A percentile compares a stretch with the other conserved stretches of the same genome.
Conservation (phyloP, 805 yeast genomes). For the Candida pseudoglaebosa region DNA sequence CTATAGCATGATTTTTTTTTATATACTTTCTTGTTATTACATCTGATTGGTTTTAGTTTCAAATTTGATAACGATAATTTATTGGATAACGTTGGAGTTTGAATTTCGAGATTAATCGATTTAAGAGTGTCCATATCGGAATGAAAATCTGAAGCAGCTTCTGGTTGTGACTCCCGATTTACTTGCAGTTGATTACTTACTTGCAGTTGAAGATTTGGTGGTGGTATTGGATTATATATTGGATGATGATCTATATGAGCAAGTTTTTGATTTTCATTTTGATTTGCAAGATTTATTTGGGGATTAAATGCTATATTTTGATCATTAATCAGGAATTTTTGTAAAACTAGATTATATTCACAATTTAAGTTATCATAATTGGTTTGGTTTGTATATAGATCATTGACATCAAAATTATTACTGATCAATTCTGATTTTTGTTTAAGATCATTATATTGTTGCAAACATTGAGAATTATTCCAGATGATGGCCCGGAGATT, state of each 20-base stretch:
- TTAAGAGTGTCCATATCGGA: neutral
- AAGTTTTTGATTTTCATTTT: neutral
- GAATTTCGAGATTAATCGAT: constrained; percentile 3
- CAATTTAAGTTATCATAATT: constrained; percentile 23
- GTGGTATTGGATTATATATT: too few relatives aligned
- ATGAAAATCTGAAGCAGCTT: neutral
- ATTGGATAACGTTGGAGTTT: constrained; percentile 4
- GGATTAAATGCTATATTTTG: neutral
- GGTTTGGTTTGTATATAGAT: constrained; percentile 25
- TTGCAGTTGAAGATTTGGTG: neutral
- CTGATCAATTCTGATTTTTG: constrained; percentile 33
- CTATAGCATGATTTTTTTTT: constrained; percentile 41
- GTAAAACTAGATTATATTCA: constrained; percentile 26
- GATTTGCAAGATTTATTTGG: neutral
- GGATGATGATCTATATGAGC: neutral
- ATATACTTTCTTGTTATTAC: constrained; percentile 26
- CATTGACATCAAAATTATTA: constrained; percentile 28
- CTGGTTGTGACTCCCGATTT: neutral
- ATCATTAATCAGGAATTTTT: constrained; percentile 13
- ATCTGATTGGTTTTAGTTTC: constrained; percentile 37
- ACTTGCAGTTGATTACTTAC: neutral
- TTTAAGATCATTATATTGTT: constrained; percentile 25
- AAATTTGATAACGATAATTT: constrained; percentile 32
- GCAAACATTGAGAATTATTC: constrained; percentile 20
- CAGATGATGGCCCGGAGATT: constrained; percentile 19